Percentiles rank a stretch among this genome's conserved stretches.
Conservation (phyloP, 345 rosid genomes). For the Triadica sebifera region DNA sequence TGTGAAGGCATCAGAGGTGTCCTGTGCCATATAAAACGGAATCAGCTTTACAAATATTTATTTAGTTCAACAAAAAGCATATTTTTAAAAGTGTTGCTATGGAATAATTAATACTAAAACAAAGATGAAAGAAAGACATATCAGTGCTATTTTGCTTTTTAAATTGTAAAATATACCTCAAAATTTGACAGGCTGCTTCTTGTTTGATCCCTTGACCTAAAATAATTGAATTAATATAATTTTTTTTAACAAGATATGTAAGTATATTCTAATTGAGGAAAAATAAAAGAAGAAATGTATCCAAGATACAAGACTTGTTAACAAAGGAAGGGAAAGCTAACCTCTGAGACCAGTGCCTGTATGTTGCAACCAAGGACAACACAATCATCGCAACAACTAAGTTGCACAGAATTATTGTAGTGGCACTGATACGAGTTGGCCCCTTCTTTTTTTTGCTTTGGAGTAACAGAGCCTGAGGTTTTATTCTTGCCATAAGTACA, state of each 20-base stretch:
- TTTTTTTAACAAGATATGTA: not conserved
- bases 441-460: constrained; percentile 86
- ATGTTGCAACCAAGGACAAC: constrained; percentile 49
- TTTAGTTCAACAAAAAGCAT: not conserved
- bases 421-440: constrained; percentile 57
- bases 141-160: not conserved
- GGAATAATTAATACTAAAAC: not conserved
- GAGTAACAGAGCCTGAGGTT: constrained; percentile 71
- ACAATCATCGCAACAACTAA: constrained; percentile 44
- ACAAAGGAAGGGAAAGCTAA: constrained; percentile 23
- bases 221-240: constrained; percentile 17
- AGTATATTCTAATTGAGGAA: not conserved
- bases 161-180: constrained; percentile 35
- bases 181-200: constrained; percentile 33
- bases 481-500: constrained; percentile 67
- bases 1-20: constrained; percentile 28
- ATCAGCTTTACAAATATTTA: not conserved
- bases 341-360: constrained; percentile 68
- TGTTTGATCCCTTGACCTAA: constrained; percentile 37
- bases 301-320: not conserved
- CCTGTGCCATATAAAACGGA: constrained; percentile 38
- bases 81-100: not conserved
- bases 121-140: not conserved
- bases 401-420: constrained; percentile 50
- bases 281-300: not conserved